Evolutionary conservation across 495 filamentous ascomycete genomes (phyloP).

Genomic region (Rusavskia elegans): DNA sequence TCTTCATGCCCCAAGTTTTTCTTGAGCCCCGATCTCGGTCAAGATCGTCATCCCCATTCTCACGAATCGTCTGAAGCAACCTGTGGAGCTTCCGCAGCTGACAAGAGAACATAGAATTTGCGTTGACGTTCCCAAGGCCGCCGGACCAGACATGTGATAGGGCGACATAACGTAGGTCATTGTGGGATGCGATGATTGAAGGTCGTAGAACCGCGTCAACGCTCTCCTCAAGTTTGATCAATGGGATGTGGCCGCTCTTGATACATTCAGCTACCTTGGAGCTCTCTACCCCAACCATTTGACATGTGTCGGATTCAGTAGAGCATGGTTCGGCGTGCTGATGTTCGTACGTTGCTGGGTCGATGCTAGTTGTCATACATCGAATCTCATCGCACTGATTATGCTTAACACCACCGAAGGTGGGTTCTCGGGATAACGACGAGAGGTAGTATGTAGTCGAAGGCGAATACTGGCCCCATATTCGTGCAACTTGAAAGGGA

Average conservation of each 20-base stretch:
- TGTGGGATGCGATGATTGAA: background rate
- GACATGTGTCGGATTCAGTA: background rate
- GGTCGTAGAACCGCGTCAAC: background rate
- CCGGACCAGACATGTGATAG: conserved; percentile 15
- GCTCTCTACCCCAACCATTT: background rate
- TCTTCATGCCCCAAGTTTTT: background rate
- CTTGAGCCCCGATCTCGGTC: background rate
- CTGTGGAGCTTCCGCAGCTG: conserved; percentile 3
- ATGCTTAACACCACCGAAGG: background rate
- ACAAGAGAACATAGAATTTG: conserved; percentile 10
- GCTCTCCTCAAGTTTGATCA: background rate
- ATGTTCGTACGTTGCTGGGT: background rate
- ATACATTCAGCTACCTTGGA: background rate
- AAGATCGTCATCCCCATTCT: background rate
- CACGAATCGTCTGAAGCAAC: background rate
- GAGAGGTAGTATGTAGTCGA: background rate
- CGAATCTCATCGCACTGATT: background rate
- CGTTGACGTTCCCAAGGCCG: conserved; percentile 10
- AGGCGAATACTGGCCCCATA: background rate
- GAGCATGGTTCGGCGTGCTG: background rate
- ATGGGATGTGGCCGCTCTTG: background rate
- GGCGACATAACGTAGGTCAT: conserved; percentile 2
- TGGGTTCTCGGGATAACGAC: background rate
- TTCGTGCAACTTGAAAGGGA: background rate
- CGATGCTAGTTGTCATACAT: background rate